A percentile compares a stretch with the other conserved stretches of the same genome.
These are phyloP conservation scores for Plenodomus biglobosus DNA, from an alignment of 2,329 filamentous ascomycete species.

Conservation along the genomic window DNA sequence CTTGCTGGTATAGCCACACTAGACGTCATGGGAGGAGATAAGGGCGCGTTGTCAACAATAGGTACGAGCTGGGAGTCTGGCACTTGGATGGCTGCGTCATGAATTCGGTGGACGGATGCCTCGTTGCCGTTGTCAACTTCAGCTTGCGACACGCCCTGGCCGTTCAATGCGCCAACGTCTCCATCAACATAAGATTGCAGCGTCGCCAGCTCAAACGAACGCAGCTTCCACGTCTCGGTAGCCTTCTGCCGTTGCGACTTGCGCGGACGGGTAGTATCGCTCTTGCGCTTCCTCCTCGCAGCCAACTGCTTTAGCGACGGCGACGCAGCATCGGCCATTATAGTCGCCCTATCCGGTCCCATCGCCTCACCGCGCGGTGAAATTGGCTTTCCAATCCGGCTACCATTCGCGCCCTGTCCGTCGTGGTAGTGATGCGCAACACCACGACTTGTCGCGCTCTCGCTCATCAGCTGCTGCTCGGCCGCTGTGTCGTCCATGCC, in stretches of 20 bases:
- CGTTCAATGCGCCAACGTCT: background rate
- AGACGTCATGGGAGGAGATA: slow-evolving; percentile 9
- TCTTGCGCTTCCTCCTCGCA: background rate
- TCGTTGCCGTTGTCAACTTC: no score
- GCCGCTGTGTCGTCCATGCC: slow-evolving; percentile 23
- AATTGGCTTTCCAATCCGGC: no score
- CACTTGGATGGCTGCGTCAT: slow-evolving; percentile 5
- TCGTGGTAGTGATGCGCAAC: no score
- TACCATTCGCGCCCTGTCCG: background rate
- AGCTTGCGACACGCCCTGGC: no score
- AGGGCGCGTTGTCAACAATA: background rate
- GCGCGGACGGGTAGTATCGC: background rate
- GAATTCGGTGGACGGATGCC: background rate
- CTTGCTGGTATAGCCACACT: slow-evolving; percentile 9
- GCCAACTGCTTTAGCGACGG: background rate
- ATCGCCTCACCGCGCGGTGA: no score
- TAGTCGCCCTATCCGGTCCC: no score
- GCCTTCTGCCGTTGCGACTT: background rate
- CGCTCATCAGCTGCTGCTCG: slow-evolving; percentile 24
- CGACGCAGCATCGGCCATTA: no score
- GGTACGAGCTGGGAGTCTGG: slow-evolving; percentile 13
- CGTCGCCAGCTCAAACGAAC: background rate
- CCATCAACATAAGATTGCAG: background rate
- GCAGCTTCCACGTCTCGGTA: background rate
- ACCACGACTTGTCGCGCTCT: slow-evolving; percentile 7